Evolutionary conservation across 768 basidiomycete genomes (phyloP).

Genomic region (Lactarius indigo): DNA sequence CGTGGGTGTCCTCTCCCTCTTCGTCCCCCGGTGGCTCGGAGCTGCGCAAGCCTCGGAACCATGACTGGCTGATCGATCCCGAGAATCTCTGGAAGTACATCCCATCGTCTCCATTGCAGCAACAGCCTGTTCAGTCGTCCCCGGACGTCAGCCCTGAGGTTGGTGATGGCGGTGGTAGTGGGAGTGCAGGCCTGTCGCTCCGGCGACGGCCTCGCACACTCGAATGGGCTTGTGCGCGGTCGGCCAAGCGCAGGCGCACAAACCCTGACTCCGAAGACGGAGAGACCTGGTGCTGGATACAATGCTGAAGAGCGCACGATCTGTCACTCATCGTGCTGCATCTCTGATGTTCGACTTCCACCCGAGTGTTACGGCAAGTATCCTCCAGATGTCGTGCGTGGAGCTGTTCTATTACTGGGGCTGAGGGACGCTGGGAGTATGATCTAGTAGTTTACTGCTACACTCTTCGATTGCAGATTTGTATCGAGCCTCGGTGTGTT

Average conservation of each 20-base stretch:
- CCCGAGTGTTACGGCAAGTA: conserved; percentile 27
- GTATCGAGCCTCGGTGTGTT: conserved; percentile 20
- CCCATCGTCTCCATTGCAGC: conserved; percentile 30
- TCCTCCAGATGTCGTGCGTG: conserved; percentile 31
- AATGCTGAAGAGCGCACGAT: background rate
- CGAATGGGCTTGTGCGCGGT: conserved; percentile 46
- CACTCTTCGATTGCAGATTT: conserved; percentile 12
- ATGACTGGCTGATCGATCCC: conserved; percentile 13
- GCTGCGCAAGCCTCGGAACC: conserved; percentile 16
- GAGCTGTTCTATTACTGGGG: conserved; percentile 32
- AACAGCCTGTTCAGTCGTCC: conserved; percentile 22
- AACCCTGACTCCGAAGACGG: conserved; percentile 23
- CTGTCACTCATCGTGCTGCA: background rate
- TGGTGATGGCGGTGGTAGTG: background rate
- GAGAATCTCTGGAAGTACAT: conserved; percentile 33
- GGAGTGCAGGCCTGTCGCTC: conserved; percentile 17
- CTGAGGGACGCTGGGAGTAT: conserved; percentile 6
- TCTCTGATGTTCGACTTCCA: conserved; percentile 22
- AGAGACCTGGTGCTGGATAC: conserved; percentile 24
- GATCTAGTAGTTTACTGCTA: conserved; percentile 10
- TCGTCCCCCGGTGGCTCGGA: conserved; percentile 4
- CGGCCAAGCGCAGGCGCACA: conserved; percentile 36
- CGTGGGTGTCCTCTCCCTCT: conserved; percentile 3
- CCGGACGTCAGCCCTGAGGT: conserved; percentile 20
- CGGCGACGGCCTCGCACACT: conserved; percentile 34